Conservation (phyloP, 306 rosid species). For the Styphnolobium japonicum region DNA sequence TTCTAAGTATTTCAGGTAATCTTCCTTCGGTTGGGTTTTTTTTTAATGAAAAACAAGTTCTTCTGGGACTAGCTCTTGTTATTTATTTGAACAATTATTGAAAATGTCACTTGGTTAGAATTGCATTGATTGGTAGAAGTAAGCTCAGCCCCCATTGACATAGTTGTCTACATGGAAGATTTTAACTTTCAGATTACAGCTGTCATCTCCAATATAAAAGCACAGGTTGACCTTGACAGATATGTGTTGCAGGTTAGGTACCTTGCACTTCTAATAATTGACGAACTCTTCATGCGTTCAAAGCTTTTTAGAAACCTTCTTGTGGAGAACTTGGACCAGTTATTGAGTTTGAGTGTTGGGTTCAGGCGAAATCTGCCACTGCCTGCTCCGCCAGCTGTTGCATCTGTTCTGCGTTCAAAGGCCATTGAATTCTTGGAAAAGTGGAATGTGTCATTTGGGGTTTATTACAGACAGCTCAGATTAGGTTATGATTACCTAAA, state of each 20-base stretch:
- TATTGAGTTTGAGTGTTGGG: constrained; percentile 77
- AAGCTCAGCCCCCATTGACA: background rate
- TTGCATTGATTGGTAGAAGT: background rate
- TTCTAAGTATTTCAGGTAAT: background rate
- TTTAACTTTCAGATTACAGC: constrained; percentile 5
- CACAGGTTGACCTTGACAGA: background rate
- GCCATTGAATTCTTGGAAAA: constrained; percentile 87
- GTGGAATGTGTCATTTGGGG: constrained; percentile 82
- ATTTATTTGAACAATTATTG: background rate
- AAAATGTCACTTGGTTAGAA: background rate
- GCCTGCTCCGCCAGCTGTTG: constrained; percentile 77
- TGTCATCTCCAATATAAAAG: background rate
- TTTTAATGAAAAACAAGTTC: background rate
- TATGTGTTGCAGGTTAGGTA: constrained; percentile 72
- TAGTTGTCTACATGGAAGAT: background rate
- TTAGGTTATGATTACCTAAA: constrained; percentile 82
- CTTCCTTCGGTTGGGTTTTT: background rate
- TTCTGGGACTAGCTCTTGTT: background rate
- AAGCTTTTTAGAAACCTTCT: constrained; percentile 73
- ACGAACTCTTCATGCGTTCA: constrained; percentile 91
- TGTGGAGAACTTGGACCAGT: constrained; percentile 71
- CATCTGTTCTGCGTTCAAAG: constrained; percentile 67
- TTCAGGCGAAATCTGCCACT: constrained; percentile 69
- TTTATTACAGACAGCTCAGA: constrained; percentile 76
- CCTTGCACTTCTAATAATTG: constrained; percentile 79